phyloP scores from a whole-genome alignment of 345 rosid species.

The Pistacia vera region DNA sequence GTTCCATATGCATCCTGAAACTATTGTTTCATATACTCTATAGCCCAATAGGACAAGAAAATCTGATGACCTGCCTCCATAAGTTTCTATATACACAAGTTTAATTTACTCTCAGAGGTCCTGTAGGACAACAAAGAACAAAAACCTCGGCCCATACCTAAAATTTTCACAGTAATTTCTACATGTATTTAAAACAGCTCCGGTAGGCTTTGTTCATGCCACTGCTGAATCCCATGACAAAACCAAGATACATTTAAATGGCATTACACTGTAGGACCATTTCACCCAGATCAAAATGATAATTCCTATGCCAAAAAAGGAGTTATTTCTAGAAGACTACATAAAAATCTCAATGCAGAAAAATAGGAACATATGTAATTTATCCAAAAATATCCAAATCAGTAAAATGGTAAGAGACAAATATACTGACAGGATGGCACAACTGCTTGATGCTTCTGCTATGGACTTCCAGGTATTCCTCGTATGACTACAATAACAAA shows the following conservation, averaged over 20 bases:
- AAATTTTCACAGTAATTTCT: background rate
- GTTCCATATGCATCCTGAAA: background rate
- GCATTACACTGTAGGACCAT: background rate
- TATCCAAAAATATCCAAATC: constrained; percentile 3
- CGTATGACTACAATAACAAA: constrained; percentile 77
- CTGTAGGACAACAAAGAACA: background rate
- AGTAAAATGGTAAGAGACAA: constrained; percentile 13
- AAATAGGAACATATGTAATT: background rate
- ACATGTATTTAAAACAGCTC: background rate
- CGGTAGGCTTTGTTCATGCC: background rate
- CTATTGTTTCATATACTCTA: background rate
- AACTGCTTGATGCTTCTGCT: constrained; percentile 68
- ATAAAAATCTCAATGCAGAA: background rate
- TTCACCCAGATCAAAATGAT: background rate
- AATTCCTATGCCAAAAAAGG: background rate
- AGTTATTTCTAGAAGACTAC: background rate
- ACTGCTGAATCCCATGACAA: background rate
- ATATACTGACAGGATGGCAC: constrained; percentile 66
- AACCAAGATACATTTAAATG: background rate
- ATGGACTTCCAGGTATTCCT: constrained; percentile 87
- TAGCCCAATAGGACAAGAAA: background rate
- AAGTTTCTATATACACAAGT: background rate
- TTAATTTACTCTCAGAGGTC: constrained; percentile 10
- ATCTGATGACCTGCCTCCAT: background rate
- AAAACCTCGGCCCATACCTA: background rate